phyloP scores from a whole-genome alignment of 345 rosid genomes.

The Diplotaxis tenuifolia region DNA sequence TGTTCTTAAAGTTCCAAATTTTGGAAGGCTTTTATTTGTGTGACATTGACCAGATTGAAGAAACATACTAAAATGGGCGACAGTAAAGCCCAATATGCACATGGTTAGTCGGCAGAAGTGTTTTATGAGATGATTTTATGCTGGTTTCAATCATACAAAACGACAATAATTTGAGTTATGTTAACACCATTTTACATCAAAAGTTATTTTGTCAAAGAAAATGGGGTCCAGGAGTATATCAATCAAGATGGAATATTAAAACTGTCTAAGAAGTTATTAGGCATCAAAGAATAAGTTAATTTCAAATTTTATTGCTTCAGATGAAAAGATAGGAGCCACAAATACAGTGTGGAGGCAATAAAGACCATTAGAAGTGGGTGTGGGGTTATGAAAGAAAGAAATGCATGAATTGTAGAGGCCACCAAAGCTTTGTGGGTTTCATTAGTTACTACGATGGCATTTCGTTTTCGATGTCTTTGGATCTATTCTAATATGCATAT shows the following conservation, averaged over 20 bases:
- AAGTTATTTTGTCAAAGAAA: neutral
- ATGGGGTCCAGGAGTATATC: slow-evolving; percentile 23
- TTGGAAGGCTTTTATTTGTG: slow-evolving; percentile 3
- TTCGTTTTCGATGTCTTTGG: neutral
- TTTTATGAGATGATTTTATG: neutral
- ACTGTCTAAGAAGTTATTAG: neutral
- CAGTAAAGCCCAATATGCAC: slow-evolving; percentile 16
- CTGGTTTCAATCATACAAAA: slow-evolving; percentile 1
- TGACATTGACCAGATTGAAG: neutral
- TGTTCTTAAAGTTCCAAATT: neutral
- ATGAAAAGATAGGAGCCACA: slow-evolving; percentile 4
- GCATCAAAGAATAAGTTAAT: slow-evolving; percentile 2
- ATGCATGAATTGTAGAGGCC: neutral
- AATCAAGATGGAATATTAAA: slow-evolving; percentile 7
- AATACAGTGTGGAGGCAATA: neutral
- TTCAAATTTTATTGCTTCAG: neutral
- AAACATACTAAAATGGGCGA: neutral
- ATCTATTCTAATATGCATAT: neutral
- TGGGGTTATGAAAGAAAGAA: neutral
- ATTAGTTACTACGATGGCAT: neutral
- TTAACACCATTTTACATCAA: neutral
- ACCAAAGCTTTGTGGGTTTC: neutral
- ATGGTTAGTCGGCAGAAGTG: slow-evolving; percentile 7
- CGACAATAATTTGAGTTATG: slow-evolving; percentile 4
- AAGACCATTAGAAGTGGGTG: neutral